Conservation (phyloP, 306 rosid species). For the Prunus padus region DNA sequence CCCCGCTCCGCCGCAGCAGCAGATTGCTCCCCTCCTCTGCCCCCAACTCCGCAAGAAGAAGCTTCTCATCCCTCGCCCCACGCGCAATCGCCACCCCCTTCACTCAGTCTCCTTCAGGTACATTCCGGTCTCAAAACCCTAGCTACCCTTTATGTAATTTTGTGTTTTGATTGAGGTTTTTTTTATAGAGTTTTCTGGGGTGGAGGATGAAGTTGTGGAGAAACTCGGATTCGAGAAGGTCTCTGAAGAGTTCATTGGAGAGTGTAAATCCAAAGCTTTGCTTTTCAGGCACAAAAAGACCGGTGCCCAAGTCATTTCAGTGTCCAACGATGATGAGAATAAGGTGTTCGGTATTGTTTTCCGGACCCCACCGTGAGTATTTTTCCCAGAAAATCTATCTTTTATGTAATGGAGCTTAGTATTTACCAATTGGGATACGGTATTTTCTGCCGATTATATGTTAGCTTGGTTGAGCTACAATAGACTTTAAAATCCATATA, state of each 20-base stretch:
- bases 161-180: constrained; percentile 5
- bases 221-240: constrained; percentile 76
- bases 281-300: constrained; percentile 77
- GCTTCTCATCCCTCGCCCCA: constrained; percentile 57
- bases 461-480: not conserved
- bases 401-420: not conserved
- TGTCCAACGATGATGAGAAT: constrained; percentile 86
- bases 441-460: not conserved
- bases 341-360: constrained; percentile 95
- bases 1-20: constrained; percentile 46
- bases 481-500: not conserved
- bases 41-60: constrained; percentile 26
- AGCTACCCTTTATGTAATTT: not conserved
- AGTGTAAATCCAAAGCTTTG: constrained; percentile 87
- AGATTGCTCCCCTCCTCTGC: constrained; percentile 28
- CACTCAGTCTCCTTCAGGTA: constrained; percentile 53
- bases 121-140: not conserved
- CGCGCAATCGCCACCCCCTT: constrained; percentile 63
- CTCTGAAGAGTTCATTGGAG: constrained; percentile 72
- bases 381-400: not conserved
- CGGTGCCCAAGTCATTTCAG: constrained; percentile 87
- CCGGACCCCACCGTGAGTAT: constrained; percentile 91
- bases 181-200: constrained; percentile 44
- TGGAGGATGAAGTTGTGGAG: constrained; percentile 60
- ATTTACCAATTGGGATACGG: not conserved